phyloP scores from a whole-genome alignment of 2,329 filamentous ascomycete genomes.

The Ustilaginoidea virens region DNA sequence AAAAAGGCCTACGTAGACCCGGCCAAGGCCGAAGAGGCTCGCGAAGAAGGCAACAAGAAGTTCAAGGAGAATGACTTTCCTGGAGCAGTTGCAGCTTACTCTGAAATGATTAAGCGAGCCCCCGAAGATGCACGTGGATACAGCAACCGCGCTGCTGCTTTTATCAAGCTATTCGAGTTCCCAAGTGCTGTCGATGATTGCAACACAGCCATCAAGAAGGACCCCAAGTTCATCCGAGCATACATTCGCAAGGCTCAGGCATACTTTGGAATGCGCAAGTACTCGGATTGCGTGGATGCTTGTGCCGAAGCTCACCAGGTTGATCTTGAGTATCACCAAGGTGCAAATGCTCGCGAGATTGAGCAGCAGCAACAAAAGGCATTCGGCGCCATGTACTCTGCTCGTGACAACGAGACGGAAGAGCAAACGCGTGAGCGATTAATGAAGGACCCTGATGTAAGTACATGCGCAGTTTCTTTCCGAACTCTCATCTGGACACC shows the following conservation, averaged over 20 bases:
- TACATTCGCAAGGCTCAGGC: constrained; percentile 95
- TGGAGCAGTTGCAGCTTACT: constrained; percentile 83
- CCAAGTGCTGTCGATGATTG: constrained; percentile 88
- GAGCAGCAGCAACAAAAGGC: constrained; percentile 92
- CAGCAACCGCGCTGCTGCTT: constrained; percentile 91
- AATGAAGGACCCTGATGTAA: constrained; percentile 77
- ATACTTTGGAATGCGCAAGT: constrained; percentile 95
- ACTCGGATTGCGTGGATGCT: constrained; percentile 83
- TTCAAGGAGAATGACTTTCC: constrained; percentile 98
- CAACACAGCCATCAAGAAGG: constrained; percentile 77
- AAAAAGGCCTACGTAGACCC: constrained; percentile 77
- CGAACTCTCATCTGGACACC: neutral
- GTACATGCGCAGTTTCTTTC: constrained; percentile 14
- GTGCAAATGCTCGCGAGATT: constrained; percentile 80
- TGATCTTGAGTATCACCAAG: constrained; percentile 51
- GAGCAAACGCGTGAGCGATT: constrained; percentile 88
- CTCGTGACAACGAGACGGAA: constrained; percentile 88
- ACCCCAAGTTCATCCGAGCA: constrained; percentile 83
- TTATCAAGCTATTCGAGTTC: constrained; percentile 94
- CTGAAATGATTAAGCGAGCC: constrained; percentile 91
- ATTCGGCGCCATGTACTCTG: constrained; percentile 73
- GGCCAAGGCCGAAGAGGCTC: constrained; percentile 84
- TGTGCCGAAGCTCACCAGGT: constrained; percentile 68
- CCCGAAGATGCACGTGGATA: constrained; percentile 88
- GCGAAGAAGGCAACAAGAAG: constrained; percentile 86